phyloP scores from a whole-genome alignment of 805 yeast species.

The Yamadazyma akitaensis region DNA sequence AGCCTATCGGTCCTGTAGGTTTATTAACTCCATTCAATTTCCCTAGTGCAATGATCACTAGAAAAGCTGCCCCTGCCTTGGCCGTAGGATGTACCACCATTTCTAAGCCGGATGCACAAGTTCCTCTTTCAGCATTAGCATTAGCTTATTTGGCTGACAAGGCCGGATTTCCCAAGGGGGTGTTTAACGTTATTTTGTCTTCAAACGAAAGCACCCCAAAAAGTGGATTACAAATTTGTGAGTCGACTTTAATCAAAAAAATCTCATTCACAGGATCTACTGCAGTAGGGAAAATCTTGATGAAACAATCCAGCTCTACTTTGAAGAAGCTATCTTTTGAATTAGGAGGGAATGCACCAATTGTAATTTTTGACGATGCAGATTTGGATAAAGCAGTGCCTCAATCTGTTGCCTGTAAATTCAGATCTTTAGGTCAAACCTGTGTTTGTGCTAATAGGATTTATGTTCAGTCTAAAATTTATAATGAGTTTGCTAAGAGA shows the following conservation, averaged over 20 bases:
- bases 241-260: conserved; percentile 55
- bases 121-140: conserved; percentile 60
- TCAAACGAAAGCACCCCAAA: conserved; percentile 51
- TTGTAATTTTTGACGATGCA: conserved; percentile 72
- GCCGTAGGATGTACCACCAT: conserved; percentile 66
- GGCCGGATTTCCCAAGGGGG: conserved; percentile 63
- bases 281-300: conserved; percentile 62
- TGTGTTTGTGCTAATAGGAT: conserved; percentile 78
- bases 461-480: conserved; percentile 60
- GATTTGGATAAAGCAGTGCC: conserved; percentile 62
- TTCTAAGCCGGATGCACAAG: conserved; percentile 59
- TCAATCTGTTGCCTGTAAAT: conserved; percentile 65
- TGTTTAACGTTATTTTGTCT: conserved; percentile 47
- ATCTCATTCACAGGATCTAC: conserved; percentile 81
- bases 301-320: conserved; percentile 58
- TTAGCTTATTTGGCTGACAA: conserved; percentile 51
- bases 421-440: conserved; percentile 77
- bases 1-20: conserved; percentile 64
- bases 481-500: conserved; percentile 55
- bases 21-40: conserved; percentile 66
- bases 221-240: conserved; percentile 52
- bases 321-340: conserved; percentile 71
- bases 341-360: conserved; percentile 81
- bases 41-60: conserved; percentile 65
- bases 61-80: conserved; percentile 62